Conservation (phyloP, 2,329 filamentous ascomycete species). For the Penicillium sp. region DNA sequence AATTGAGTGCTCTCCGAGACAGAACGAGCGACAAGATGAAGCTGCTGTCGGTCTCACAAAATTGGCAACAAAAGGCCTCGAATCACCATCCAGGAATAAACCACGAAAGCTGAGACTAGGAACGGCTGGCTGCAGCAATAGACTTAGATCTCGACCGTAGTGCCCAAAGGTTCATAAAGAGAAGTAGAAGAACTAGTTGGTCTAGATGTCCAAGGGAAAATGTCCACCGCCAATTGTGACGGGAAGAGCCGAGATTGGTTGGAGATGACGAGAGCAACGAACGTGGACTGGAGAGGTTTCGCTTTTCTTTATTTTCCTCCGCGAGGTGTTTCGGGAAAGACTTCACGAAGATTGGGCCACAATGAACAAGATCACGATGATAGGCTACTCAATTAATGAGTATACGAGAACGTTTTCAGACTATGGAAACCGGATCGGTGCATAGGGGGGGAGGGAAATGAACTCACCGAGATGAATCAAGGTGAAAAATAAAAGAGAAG, state of each 20-base stretch:
- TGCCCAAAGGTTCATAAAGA: slow-evolving; percentile 26
- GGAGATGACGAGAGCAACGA: slow-evolving; percentile 14
- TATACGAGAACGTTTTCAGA: slow-evolving; percentile 28
- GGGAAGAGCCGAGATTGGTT: slow-evolving; percentile 12
- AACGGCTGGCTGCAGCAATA: slow-evolving; percentile 35
- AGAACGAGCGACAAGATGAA: slow-evolving; percentile 46
- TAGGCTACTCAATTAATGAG: slow-evolving; percentile 41
- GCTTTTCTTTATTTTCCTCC: slow-evolving; percentile 22
- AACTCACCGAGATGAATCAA: slow-evolving; percentile 26
- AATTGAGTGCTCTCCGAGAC: slow-evolving; percentile 40
- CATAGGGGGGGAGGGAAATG: slow-evolving; percentile 23
- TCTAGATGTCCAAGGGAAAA: slow-evolving; percentile 13
- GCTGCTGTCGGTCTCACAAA: slow-evolving; percentile 36
- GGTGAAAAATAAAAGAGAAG: slow-evolving; percentile 14
- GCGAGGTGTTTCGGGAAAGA: slow-evolving; percentile 28
- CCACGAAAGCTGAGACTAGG: slow-evolving; percentile 29
- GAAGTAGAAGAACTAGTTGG: slow-evolving; percentile 14
- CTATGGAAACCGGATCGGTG: slow-evolving; percentile 26
- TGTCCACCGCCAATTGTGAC: slow-evolving; percentile 17
- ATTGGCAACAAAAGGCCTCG: slow-evolving; percentile 33
- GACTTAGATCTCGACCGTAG: slow-evolving; percentile 25
- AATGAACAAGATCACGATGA: slow-evolving; percentile 28
- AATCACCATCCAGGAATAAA: slow-evolving; percentile 38
- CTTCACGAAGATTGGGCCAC: slow-evolving; percentile 34
- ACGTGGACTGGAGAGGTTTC: slow-evolving; percentile 28